Conservation (phyloP, 768 basidiomycete genomes). For the Pleurotus giganteus region DNA sequence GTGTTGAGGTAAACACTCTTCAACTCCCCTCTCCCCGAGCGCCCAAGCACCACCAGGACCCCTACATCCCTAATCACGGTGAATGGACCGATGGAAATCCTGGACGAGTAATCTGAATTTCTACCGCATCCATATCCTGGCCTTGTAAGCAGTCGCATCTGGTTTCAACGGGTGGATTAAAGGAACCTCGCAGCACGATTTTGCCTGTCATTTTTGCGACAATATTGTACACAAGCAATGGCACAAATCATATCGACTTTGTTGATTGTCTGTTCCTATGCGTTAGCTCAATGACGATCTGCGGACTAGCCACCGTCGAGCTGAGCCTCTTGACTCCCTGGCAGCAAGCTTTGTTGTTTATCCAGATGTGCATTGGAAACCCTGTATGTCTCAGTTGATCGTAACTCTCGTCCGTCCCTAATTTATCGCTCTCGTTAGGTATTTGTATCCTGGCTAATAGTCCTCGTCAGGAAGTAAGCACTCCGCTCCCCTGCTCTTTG, state of each 20-base stretch:
- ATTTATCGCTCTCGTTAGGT: conserved; percentile 40
- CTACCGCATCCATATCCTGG: conserved; percentile 59
- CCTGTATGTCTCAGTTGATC: conserved; percentile 55
- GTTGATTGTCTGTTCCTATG: conserved; percentile 78
- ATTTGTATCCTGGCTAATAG: conserved; percentile 79
- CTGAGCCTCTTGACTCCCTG: conserved; percentile 64
- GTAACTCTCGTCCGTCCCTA: neutral
- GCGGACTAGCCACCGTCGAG: conserved; percentile 69
- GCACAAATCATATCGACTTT: conserved; percentile 63
- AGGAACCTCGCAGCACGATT: conserved; percentile 51
- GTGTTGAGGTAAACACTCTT: neutral
- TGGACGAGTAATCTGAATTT: neutral
- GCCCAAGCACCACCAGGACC: neutral
- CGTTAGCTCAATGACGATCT: conserved; percentile 75
- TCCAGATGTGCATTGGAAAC: conserved; percentile 79
- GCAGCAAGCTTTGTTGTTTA: conserved; percentile 69
- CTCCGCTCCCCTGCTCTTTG: neutral
- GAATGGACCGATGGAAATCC: neutral
- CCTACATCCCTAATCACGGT: neutral
- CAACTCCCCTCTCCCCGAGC: neutral
- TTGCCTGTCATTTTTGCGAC: conserved; percentile 75
- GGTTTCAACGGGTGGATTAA: conserved; percentile 2
- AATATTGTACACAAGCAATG: conserved; percentile 84
- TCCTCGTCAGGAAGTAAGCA: conserved; percentile 67
- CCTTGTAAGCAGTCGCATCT: conserved; percentile 44